Conservation (phyloP, 2,329 filamentous ascomycete species). For the Colletotrichum truncatum region DNA sequence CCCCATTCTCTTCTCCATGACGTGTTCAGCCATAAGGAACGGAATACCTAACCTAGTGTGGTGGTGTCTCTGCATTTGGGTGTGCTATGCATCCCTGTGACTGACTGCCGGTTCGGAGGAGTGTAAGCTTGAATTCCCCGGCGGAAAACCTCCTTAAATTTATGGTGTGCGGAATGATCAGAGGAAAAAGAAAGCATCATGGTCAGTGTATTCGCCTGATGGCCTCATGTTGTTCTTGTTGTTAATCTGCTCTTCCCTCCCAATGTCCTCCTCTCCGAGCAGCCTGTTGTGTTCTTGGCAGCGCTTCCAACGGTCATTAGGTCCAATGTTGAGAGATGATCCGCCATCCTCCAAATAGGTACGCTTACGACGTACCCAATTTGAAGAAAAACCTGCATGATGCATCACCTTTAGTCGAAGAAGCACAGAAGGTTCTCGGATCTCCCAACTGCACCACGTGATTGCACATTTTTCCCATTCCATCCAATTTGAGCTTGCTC, state of each 20-base stretch:
- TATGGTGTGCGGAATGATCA: neutral
- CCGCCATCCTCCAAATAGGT: too few relatives aligned
- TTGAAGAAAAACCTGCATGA: too few relatives aligned
- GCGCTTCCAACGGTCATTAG: neutral
- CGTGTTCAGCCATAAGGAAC: constrained; percentile 11
- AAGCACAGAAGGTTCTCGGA: too few relatives aligned
- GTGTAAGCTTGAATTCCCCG: neutral
- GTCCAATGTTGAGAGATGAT: constrained; percentile 17
- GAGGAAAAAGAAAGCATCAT: neutral
- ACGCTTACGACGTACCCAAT: too few relatives aligned
- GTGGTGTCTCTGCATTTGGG: neutral
- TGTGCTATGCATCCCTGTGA: neutral
- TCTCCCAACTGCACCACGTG: neutral
- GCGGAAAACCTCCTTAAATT: neutral
- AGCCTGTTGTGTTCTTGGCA: neutral
- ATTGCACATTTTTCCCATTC: neutral
- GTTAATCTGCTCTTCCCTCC: too few relatives aligned
- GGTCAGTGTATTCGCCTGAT: neutral
- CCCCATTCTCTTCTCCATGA: constrained; percentile 17
- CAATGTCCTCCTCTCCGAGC: neutral
- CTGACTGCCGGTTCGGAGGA: too few relatives aligned
- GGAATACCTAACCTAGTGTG: too few relatives aligned
- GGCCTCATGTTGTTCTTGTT: too few relatives aligned
- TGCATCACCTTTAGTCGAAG: too few relatives aligned
- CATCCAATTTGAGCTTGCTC: neutral